These are phyloP conservation scores for Testicularia cyperi DNA, from an alignment of 1,284 basidiomycete genomes.

Conservation along the genomic window DNA sequence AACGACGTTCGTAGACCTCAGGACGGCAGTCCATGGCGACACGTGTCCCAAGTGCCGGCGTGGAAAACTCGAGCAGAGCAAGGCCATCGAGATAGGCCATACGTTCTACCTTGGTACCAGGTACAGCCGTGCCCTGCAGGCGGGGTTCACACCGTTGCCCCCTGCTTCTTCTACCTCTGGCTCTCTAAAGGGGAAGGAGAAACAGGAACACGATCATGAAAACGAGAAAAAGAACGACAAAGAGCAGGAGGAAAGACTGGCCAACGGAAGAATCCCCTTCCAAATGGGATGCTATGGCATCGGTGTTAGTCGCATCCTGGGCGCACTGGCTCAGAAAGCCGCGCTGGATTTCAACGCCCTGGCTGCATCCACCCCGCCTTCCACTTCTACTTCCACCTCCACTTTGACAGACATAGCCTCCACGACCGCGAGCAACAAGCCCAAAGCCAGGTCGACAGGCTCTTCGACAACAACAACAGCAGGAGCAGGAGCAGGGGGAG, in stretches of 20 bases:
- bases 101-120: conserved; percentile 60
- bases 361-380: too few species aligned
- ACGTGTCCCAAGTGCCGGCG: conserved; percentile 38
- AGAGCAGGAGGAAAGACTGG: conserved; percentile 1
- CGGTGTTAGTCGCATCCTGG: conserved; percentile 59
- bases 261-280: conserved; percentile 37
- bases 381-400: too few species aligned
- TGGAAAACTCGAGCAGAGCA: conserved; percentile 26
- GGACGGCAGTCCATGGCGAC: conserved; percentile 39
- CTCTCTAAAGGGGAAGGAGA: too few species aligned
- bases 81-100: conserved; percentile 60
- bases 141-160: conserved; percentile 29
- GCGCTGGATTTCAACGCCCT: conserved; percentile 2
- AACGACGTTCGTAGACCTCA: conserved; percentile 27
- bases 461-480: too few species aligned
- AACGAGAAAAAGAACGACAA: not conserved
- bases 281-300: conserved; percentile 62
- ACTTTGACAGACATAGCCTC: too few species aligned
- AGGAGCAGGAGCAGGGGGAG: too few species aligned
- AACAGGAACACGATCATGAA: too few species aligned
- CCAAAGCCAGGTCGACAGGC: too few species aligned
- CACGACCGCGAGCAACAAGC: too few species aligned
- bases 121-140: conserved; percentile 55
- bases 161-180: too few species aligned
- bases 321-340: conserved; percentile 53